Conservation (phyloP, 148 eudicot genomes). For the Chenopodium album region DNA sequence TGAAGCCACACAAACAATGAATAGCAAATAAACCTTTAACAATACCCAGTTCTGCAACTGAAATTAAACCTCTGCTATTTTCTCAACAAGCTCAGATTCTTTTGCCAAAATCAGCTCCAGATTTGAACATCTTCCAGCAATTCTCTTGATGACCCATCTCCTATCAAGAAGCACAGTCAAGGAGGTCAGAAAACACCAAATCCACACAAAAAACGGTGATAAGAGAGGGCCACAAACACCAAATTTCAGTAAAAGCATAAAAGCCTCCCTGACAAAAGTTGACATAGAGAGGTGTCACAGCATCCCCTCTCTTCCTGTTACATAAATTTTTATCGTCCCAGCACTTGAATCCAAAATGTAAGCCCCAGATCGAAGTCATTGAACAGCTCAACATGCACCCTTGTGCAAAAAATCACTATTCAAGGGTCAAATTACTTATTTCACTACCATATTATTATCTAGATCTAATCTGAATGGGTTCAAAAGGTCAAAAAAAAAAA, state of each 20-base stretch:
- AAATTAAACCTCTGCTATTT: slow-evolving; percentile 78
- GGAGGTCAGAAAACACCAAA: background rate
- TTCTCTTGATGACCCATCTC: slow-evolving; percentile 86
- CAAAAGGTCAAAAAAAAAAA: background rate
- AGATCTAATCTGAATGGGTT: background rate
- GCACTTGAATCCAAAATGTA: background rate
- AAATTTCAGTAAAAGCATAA: background rate
- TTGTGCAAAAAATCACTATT: background rate
- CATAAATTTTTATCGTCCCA: background rate
- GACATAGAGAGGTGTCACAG: background rate
- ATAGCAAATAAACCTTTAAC: slow-evolving; percentile 44
- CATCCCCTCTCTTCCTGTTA: background rate
- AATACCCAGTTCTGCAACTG: slow-evolving; percentile 41
- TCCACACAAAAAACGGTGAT: background rate
- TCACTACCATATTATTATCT: background rate
- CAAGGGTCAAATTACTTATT: background rate
- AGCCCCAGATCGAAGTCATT: background rate
- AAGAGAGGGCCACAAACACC: background rate
- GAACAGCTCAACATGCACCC: background rate
- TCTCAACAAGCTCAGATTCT: slow-evolving; percentile 77
- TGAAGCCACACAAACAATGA: slow-evolving; percentile 28
- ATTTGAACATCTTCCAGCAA: slow-evolving; percentile 56
- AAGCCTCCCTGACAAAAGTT: background rate
- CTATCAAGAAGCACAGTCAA: slow-evolving; percentile 38
- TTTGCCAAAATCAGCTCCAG: slow-evolving; percentile 64